Evolutionary conservation across 2,329 filamentous ascomycete genomes (phyloP).

Genomic region (Fusarium hostae): DNA sequence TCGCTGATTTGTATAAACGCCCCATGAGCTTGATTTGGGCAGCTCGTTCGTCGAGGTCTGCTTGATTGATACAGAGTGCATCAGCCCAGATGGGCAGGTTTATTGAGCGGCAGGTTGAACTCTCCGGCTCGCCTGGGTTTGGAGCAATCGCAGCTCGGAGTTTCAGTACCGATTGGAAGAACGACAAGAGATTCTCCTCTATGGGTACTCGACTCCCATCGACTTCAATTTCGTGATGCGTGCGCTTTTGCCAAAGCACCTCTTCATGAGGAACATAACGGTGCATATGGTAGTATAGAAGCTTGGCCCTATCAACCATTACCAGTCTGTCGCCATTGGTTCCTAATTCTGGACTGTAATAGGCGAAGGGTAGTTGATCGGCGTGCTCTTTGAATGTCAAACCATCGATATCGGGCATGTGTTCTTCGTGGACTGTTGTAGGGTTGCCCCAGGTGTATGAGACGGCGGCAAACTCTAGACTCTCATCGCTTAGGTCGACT

Average conservation of each 20-base stretch:
- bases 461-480: not conserved
- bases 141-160: not conserved
- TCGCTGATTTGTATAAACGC: not conserved
- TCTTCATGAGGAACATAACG: not conserved
- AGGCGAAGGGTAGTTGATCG: not conserved
- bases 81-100: not conserved
- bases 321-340: not conserved
- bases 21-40: not conserved
- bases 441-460: slow-evolving; percentile 1
- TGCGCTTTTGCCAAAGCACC: not conserved
- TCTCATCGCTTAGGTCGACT: not conserved
- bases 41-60: not conserved
- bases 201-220: not conserved
- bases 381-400: not conserved
- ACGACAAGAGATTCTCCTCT: not conserved
- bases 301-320: not conserved
- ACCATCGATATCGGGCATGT: not conserved
- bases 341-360: not conserved
- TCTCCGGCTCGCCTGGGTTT: not conserved
- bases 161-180: not conserved
- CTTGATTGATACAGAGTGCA: not conserved
- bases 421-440: not conserved
- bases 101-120: not conserved
- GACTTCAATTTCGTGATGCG: not conserved
- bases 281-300: not conserved